phyloP scores from a whole-genome alignment of 768 basidiomycete species.

The Russula olivacea region DNA sequence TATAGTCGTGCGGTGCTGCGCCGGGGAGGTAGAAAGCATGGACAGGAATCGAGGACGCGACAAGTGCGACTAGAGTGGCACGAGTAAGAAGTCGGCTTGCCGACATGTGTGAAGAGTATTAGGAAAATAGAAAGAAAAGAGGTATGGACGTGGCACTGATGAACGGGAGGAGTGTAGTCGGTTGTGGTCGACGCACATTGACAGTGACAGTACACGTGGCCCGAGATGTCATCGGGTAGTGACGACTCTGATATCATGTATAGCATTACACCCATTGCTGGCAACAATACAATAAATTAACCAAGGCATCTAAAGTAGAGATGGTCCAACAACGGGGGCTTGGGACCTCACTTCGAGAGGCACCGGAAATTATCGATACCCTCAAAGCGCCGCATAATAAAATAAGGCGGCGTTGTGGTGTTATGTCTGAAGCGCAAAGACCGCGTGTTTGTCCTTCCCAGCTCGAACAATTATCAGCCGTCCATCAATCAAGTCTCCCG shows the following conservation, averaged over 20 bases:
- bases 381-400: background rate
- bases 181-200: background rate
- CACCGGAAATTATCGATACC: background rate
- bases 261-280: too few relatives aligned
- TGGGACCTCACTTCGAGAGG: background rate
- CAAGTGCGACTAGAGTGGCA: constrained; percentile 25
- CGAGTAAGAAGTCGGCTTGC: constrained; percentile 24
- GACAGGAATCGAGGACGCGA: constrained; percentile 20
- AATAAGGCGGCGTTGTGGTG: background rate
- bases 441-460: constrained; percentile 24
- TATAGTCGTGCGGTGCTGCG: constrained; percentile 82
- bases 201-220: background rate
- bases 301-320: background rate
- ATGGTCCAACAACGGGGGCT: background rate
- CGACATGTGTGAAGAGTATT: constrained; percentile 13
- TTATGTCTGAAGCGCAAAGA: constrained; percentile 11
- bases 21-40: constrained; percentile 89
- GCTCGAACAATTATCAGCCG: constrained; percentile 24
- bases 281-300: background rate
- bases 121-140: background rate
- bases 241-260: background rate
- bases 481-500: constrained; percentile 20
- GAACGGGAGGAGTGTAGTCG: background rate
- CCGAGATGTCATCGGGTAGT: background rate
- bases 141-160: background rate